Percentiles rank a stretch among this genome's conserved stretches.
Evolutionary conservation across 2,329 filamentous ascomycete genomes (phyloP).

Genomic region (Helotiales sp.): DNA sequence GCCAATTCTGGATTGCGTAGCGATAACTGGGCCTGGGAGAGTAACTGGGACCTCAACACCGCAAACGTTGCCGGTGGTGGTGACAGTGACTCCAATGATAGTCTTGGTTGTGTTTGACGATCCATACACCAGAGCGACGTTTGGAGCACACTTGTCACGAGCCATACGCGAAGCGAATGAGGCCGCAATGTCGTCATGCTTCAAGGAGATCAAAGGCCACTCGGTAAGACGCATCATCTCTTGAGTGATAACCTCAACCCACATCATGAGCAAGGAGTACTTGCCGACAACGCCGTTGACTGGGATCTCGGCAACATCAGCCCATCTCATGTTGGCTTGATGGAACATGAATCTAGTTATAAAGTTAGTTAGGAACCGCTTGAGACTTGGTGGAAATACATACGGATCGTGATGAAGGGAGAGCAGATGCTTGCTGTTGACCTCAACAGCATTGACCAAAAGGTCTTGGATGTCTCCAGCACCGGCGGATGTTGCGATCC

Average conservation of each 20-base stretch:
- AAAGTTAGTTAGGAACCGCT: not conserved
- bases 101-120: slow-evolving; percentile 17
- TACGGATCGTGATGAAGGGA: slow-evolving; percentile 47
- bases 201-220: slow-evolving; percentile 60
- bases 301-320: slow-evolving; percentile 26
- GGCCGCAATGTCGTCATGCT: slow-evolving; percentile 58
- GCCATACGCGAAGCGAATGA: slow-evolving; percentile 55
- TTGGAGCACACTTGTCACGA: slow-evolving; percentile 32
- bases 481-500: slow-evolving; percentile 56
- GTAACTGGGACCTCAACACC: slow-evolving; percentile 36
- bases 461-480: slow-evolving; percentile 57
- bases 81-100: slow-evolving; percentile 45
- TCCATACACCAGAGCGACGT: slow-evolving; percentile 27
- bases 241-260: slow-evolving; percentile 11
- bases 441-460: slow-evolving; percentile 54
- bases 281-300: slow-evolving; percentile 18
- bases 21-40: slow-evolving; percentile 43
- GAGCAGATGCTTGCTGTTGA: slow-evolving; percentile 60
- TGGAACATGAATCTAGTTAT: slow-evolving; percentile 50
- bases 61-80: slow-evolving; percentile 43
- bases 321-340: slow-evolving; percentile 61
- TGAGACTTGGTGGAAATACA: not conserved
- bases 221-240: slow-evolving; percentile 26
- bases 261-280: slow-evolving; percentile 15
- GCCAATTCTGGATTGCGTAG: slow-evolving; percentile 25